Base-by-base conservation (phyloP, 148 eudicot genomes). In the Cornus controversa region DNA sequence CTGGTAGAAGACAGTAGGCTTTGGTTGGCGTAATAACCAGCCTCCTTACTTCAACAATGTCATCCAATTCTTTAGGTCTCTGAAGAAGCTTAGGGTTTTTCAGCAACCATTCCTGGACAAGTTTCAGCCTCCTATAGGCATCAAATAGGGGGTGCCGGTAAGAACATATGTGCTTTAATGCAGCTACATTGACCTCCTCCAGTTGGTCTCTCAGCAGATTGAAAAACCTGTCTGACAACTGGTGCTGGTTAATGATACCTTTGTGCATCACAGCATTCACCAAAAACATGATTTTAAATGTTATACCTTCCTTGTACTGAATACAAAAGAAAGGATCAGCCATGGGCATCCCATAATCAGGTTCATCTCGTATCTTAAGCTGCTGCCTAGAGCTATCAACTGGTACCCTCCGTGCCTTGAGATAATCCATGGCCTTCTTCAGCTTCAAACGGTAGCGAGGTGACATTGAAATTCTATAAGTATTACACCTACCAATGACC, bases 1-100 rank as follows among this genome's bases (percentile, higher is more conserved):
- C 90, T 1, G 97, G 99, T 20, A 93, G 96, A 83, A 91, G 89
- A 78, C 96, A 91, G 53, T 93, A 91, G 2, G 94, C 99, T 86
- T 82, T 93, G 0, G 96, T 80, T 14, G 99, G 99, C n/a, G 99
- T 91, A 73, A 95, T 91, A 29, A 95, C 81, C 70, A 95, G 37
- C 66, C 97, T 85, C 75, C 97, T 83, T 27, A 95, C 92, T 79
- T 95, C 90, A 25, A 91, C 90, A 25, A 83, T 71, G 47, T 89
- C 93, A 27, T 82, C 80, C 77, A 85, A 78, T 69, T 82, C 72
- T 78, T 29, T 80, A 5, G 83, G 84, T 36, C 79, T 81, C 85
- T 83, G 85, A 2, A 89, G 62, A 75, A 90, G 87, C 84, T 80
- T 90, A 1, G 96, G 92, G 18, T 89, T 90, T 54, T 70, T 91